These are phyloP conservation scores for Pyrenophora tritici-repentis DNA, from an alignment of 2,329 filamentous ascomycete genomes.

Conservation along the genomic window DNA sequence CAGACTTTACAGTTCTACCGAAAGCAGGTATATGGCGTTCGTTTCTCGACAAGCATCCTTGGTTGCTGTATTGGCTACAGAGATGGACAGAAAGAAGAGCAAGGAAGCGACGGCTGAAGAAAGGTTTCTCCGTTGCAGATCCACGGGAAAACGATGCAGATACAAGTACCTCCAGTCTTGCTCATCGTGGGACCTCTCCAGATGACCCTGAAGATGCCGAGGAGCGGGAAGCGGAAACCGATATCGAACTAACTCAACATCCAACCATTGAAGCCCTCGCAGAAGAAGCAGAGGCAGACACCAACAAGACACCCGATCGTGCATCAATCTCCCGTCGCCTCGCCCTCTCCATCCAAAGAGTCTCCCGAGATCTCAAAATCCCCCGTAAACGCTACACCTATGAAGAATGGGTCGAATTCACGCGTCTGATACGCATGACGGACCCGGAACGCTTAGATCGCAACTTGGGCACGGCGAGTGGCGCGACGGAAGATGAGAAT, in stretches of 20 bases:
- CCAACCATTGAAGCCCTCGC: slow-evolving; percentile 17
- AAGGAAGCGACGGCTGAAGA: slow-evolving; percentile 49
- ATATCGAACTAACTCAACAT: slow-evolving; percentile 13
- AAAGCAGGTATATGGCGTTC: slow-evolving; percentile 59
- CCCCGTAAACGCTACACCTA: slow-evolving; percentile 72
- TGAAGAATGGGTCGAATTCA: slow-evolving; percentile 85
- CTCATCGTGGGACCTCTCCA: slow-evolving; percentile 21
- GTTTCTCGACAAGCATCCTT: slow-evolving; percentile 56
- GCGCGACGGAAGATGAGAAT: slow-evolving; percentile 58
- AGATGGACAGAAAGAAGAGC: slow-evolving; percentile 43
- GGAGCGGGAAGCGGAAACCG: slow-evolving; percentile 4
- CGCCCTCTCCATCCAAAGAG: slow-evolving; percentile 70
- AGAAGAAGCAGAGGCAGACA: slow-evolving; percentile 19
- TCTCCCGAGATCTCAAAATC: slow-evolving; percentile 66
- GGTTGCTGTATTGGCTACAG: slow-evolving; percentile 45
- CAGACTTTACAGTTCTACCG: slow-evolving; percentile 69
- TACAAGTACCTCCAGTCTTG: slow-evolving; percentile 1
- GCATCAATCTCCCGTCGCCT: slow-evolving; percentile 64
- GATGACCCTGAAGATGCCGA: not conserved
- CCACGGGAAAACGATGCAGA: slow-evolving; percentile 34
- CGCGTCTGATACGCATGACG: slow-evolving; percentile 70
- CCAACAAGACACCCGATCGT: slow-evolving; percentile 38
- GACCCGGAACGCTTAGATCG: slow-evolving; percentile 20
- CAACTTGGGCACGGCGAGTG: slow-evolving; percentile 8
- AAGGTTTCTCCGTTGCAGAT: slow-evolving; percentile 54